A percentile compares a stretch with the other conserved stretches of the same genome.
phyloP scores from a whole-genome alignment of 768 basidiomycete species.

The Saitozyma podzolica region DNA sequence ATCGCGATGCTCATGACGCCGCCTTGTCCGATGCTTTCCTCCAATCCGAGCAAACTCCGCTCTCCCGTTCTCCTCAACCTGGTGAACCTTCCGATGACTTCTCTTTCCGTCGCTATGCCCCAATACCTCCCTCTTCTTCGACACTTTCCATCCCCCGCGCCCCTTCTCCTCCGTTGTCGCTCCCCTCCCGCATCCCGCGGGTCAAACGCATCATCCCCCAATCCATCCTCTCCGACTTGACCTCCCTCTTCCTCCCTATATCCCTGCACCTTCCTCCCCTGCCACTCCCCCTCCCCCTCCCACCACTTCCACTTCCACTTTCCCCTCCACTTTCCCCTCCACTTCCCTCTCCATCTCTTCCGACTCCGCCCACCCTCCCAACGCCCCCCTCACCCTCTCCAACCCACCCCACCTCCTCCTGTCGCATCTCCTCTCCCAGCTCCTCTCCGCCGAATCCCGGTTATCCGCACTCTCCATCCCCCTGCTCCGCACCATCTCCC shows the following conservation, averaged over 20 bases:
- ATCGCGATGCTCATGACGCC: no score
- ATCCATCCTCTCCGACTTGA: neutral
- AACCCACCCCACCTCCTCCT: neutral
- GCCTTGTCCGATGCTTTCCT: no score
- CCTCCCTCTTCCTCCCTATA: neutral
- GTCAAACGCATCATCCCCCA: no score
- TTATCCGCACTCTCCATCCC: neutral
- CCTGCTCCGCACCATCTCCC: slow-evolving; percentile 3
- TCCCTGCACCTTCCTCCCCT: neutral
- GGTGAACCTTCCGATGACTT: no score
- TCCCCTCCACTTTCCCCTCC: neutral
- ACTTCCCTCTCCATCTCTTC: neutral
- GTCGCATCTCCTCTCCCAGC: neutral
- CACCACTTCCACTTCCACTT: neutral
- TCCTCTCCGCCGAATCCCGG: neutral
- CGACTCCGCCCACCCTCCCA: neutral
- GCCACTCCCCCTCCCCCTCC: neutral
- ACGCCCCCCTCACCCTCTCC: neutral
- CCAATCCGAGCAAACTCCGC: no score
- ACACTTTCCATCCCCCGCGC: no score
- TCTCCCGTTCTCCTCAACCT: no score
- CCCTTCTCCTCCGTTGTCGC: no score
- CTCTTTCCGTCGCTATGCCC: no score
- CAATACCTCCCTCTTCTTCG: no score
- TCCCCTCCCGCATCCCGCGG: no score